Conservation (phyloP, 306 rosid genomes). For the Morella rubra region DNA sequence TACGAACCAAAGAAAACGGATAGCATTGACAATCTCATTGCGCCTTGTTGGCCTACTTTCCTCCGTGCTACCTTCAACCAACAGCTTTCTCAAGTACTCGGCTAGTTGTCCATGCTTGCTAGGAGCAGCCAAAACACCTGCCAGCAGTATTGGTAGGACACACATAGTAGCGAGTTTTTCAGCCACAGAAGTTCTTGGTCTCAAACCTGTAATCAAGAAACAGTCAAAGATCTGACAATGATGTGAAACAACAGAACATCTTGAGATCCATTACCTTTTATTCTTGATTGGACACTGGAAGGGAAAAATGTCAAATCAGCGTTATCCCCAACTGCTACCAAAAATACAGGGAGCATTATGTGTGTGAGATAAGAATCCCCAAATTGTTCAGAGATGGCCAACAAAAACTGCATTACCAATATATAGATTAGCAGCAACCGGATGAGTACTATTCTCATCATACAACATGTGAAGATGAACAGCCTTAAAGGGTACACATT, state of each 20-base stretch:
- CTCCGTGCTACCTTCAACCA: constrained; percentile 57
- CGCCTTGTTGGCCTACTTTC: constrained; percentile 53
- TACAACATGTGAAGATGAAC: background rate
- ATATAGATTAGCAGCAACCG: constrained; percentile 31
- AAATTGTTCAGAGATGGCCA: constrained; percentile 72
- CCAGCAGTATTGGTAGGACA: constrained; percentile 83
- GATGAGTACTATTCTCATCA: constrained; percentile 23
- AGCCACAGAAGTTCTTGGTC: no score
- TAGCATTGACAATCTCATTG: constrained; percentile 77
- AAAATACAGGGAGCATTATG: constrained; percentile 86
- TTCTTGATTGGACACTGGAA: constrained; percentile 61
- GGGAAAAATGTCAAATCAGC: constrained; percentile 79
- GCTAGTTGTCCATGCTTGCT: constrained; percentile 56
- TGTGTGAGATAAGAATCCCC: constrained; percentile 82
- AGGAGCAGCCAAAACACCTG: constrained; percentile 86
- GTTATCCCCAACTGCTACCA: constrained; percentile 74
- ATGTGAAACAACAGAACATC: constrained; percentile 20
- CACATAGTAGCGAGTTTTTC: constrained; percentile 75
- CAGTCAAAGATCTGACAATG: no score
- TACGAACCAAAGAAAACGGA: constrained; percentile 89
- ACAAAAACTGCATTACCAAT: constrained; percentile 65
- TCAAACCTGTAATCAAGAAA: no score
- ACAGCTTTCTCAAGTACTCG: constrained; percentile 72
- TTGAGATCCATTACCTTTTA: constrained; percentile 53
- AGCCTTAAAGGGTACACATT: constrained; percentile 26